A percentile compares a stretch with the other conserved stretches of the same genome.
Evolutionary conservation across 2,329 filamentous ascomycete genomes (phyloP).

Genomic region (Paecilomyces niveus): DNA sequence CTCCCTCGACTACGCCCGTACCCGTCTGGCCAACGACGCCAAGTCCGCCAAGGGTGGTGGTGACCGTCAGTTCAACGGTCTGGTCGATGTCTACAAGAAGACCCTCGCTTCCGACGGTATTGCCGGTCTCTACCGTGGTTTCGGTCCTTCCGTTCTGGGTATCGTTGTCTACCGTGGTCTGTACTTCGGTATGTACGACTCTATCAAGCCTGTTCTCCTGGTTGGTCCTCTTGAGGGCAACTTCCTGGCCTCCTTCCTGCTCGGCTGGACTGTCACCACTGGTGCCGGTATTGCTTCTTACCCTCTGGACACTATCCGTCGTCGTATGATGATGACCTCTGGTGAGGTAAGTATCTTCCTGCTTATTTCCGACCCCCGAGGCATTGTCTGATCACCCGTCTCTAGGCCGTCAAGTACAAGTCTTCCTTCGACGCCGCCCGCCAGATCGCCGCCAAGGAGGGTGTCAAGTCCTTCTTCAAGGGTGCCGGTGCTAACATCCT

Average conservation of each 20-base stretch:
- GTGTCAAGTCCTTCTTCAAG: conserved; percentile 99
- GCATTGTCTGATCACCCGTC: conserved; percentile 44
- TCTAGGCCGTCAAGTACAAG: conserved; percentile 98
- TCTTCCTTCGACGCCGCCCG: conserved; percentile 88
- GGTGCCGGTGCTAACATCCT: conserved; percentile 99
- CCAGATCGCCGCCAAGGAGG: conserved; percentile 96
- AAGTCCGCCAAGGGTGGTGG: conserved; percentile 94
- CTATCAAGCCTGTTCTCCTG: conserved; percentile 97
- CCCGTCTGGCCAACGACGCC: conserved; percentile 99
- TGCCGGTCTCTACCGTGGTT: conserved; percentile 99
- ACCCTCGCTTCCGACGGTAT: conserved; percentile 97
- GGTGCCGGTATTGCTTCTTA: conserved; percentile 99
- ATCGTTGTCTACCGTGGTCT: conserved; percentile 99
- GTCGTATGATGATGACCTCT: conserved; percentile 99
- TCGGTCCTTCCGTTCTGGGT: conserved; percentile 98
- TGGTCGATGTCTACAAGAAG: conserved; percentile 99
- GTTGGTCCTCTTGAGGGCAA: conserved; percentile 87
- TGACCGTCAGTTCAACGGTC: conserved; percentile 99
- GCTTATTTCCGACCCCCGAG: background rate
- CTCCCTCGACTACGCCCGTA: conserved; percentile 99
- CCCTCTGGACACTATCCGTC: conserved; percentile 99
- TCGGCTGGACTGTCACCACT: conserved; percentile 99
- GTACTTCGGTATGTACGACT: conserved; percentile 99
- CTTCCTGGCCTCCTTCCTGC: conserved; percentile 98
- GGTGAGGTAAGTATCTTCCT: conserved; percentile 50